A percentile compares a stretch with the other conserved stretches of the same genome.
Evolutionary conservation across 2,329 filamentous ascomycete genomes (phyloP).

Genomic region (Coniochaeta ligniaria): DNA sequence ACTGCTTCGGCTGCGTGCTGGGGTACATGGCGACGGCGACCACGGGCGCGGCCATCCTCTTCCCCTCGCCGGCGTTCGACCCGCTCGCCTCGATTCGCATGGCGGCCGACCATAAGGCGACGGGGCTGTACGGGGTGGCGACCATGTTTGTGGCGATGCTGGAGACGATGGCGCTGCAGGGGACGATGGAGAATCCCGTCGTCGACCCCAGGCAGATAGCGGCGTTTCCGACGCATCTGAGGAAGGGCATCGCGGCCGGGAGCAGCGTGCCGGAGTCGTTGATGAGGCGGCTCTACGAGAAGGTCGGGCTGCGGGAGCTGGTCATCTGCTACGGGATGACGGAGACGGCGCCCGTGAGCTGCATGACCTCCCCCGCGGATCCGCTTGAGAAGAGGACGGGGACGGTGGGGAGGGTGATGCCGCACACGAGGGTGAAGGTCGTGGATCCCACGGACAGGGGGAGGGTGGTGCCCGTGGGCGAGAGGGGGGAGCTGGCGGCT

Average conservation of each 20-base stretch:
- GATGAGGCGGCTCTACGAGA: constrained; percentile 67
- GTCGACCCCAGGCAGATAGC: constrained; percentile 7
- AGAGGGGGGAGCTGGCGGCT: constrained; percentile 74
- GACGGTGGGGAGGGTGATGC: constrained; percentile 73
- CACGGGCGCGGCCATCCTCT: constrained; percentile 69
- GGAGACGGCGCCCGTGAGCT: constrained; percentile 71
- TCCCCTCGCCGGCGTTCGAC: constrained; percentile 83
- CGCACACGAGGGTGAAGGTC: constrained; percentile 72
- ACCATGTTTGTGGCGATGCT: constrained; percentile 93
- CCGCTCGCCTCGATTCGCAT: constrained; percentile 61
- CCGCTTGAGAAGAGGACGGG: constrained; percentile 65
- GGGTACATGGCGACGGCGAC: constrained; percentile 97
- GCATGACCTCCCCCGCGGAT: constrained; percentile 77
- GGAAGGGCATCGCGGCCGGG: constrained; percentile 89
- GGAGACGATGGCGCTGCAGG: constrained; percentile 58
- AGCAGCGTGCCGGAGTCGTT: constrained; percentile 76
- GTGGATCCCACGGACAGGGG: constrained; percentile 60
- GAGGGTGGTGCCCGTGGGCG: constrained; percentile 52
- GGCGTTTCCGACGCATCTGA: constrained; percentile 36
- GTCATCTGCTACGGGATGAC: constrained; percentile 98
- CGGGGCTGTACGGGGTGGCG: constrained; percentile 76
- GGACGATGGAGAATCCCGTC: constrained; percentile 10
- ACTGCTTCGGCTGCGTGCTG: constrained; percentile 85
- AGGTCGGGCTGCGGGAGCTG: constrained; percentile 70
- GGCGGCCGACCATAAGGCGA: constrained; percentile 45